phyloP scores from a whole-genome alignment of 192 early-diverging fungal genomes.

The Mortierella alpina region DNA sequence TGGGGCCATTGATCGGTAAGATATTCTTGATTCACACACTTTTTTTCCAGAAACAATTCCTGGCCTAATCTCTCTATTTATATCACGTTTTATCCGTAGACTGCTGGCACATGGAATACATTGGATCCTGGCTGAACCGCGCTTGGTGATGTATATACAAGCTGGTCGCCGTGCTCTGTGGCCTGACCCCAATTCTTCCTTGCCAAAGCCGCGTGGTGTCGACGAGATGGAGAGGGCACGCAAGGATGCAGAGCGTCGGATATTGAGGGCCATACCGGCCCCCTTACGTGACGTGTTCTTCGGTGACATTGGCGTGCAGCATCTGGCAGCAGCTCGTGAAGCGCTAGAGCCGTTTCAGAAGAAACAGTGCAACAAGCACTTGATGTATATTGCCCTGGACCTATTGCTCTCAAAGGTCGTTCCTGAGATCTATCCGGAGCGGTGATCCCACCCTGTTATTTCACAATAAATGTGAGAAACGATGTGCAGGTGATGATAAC shows the following conservation, averaged over 20 bases:
- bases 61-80: not conserved
- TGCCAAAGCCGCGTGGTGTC: constrained; percentile 41
- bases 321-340: constrained; percentile 51
- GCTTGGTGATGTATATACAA: constrained; percentile 58
- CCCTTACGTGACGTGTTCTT: constrained; percentile 37
- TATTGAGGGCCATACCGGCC: constrained; percentile 55
- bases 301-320: constrained; percentile 41
- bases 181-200: constrained; percentile 59
- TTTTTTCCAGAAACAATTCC: not conserved
- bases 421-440: constrained; percentile 55
- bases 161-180: constrained; percentile 60
- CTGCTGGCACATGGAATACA: constrained; percentile 60
- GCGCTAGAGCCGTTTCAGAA: constrained; percentile 59
- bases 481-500: no score
- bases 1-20: constrained; percentile 62
- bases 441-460: not conserved
- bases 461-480: no score
- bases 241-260: constrained; percentile 56
- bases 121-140: constrained; percentile 60
- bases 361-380: constrained; percentile 61
- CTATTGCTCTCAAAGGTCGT: constrained; percentile 54
- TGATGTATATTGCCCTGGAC: constrained; percentile 62
- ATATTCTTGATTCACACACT: not conserved
- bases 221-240: constrained; percentile 57
- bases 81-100: constrained; percentile 21